phyloP scores from a whole-genome alignment of 768 basidiomycete genomes.

The Rossbeevera mucosa region DNA sequence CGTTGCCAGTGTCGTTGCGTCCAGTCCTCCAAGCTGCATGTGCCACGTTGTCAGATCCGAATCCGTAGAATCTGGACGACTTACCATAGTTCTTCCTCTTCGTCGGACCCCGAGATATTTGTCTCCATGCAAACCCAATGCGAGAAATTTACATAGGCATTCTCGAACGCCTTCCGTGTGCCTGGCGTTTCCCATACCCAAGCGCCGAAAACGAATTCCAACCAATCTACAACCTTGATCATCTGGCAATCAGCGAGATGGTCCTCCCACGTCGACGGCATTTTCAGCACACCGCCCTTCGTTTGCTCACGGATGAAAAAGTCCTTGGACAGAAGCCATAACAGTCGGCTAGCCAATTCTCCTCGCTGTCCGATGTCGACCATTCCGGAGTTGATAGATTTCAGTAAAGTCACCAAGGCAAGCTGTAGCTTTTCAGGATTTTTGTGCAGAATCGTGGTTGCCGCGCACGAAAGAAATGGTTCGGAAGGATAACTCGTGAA shows the following conservation, averaged over 20 bases:
- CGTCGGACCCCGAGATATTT: not conserved
- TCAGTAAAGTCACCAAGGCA: not conserved
- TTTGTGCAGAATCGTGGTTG: not conserved
- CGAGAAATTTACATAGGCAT: not conserved
- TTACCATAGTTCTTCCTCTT: not conserved
- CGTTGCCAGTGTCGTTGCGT: not conserved
- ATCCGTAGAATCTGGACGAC: not conserved
- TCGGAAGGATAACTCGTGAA: constrained; percentile 17
- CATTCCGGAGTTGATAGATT: constrained; percentile 4
- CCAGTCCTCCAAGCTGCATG: not conserved
- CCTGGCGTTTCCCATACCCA: not conserved
- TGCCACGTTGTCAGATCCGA: not conserved
- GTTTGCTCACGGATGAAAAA: not conserved
- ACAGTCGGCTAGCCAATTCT: constrained; percentile 1
- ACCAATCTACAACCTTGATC: not conserved
- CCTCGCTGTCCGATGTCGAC: constrained; percentile 4
- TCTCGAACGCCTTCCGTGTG: not conserved
- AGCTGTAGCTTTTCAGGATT: not conserved
- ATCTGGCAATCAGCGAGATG: not conserved
- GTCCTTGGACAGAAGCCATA: constrained; percentile 3
- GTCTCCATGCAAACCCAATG: not conserved
- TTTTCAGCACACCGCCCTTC: not conserved
- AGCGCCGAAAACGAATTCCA: not conserved
- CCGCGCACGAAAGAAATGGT: constrained; percentile 12
- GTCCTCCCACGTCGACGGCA: not conserved